phyloP scores from a whole-genome alignment of 768 basidiomycete genomes.

The Amanita jacksonii region DNA sequence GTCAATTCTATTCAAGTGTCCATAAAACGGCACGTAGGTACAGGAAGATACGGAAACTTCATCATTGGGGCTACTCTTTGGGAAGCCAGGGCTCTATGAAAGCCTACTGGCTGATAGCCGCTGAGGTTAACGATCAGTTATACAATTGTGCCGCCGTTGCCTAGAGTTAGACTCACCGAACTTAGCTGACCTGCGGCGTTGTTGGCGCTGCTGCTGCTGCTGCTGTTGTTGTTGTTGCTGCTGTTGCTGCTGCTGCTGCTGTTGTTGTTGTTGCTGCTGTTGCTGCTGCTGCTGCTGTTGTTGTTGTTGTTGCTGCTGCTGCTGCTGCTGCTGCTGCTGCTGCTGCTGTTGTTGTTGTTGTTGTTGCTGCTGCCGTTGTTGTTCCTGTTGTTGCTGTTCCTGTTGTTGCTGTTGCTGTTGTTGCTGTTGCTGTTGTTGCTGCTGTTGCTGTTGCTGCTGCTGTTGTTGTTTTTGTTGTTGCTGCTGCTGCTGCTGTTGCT shows the following conservation, averaged over 20 bases:
- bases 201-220: neutral
- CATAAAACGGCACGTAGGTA: too few relatives aligned
- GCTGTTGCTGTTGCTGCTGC: neutral
- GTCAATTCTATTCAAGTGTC: too few relatives aligned
- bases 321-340: neutral
- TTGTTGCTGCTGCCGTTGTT: neutral
- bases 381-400: neutral
- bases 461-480: neutral
- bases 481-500: neutral
- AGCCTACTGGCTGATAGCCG: too few relatives aligned
- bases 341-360: neutral
- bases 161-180: too few relatives aligned
- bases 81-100: too few relatives aligned
- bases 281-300: neutral
- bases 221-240: neutral
- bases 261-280: neutral
- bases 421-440: neutral
- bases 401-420: constrained; percentile 1
- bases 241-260: neutral
- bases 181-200: neutral
- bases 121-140: too few relatives aligned
- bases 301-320: neutral
- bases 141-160: too few relatives aligned
- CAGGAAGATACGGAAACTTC: too few relatives aligned
- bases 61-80: too few relatives aligned